phyloP scores from a whole-genome alignment of 2,329 filamentous ascomycete species.

The Cladophialophora immunda region DNA sequence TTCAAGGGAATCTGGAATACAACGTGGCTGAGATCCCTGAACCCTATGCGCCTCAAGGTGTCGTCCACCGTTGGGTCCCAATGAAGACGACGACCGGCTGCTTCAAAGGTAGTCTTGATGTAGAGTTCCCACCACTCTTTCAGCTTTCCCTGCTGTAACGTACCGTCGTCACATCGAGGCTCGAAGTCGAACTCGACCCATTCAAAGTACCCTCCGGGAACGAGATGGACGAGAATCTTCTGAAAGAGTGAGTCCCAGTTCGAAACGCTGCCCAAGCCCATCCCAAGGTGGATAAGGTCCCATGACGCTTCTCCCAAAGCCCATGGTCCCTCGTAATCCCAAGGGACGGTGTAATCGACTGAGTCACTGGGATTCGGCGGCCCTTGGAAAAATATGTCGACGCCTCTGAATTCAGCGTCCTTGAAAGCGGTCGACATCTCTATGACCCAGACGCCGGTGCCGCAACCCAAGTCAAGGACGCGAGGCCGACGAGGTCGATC shows the following conservation, averaged over 20 bases:
- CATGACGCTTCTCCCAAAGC: constrained; percentile 71
- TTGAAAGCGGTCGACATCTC: constrained; percentile 78
- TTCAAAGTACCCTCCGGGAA: constrained; percentile 81
- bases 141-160: constrained; percentile 56
- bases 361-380: constrained; percentile 73
- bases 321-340: constrained; percentile 84
- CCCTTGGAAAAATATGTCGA: constrained; percentile 70
- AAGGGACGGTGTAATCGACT: constrained; percentile 70
- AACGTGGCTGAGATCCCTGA: constrained; percentile 78
- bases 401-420: constrained; percentile 66
- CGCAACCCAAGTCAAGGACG: constrained; percentile 76
- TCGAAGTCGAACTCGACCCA: constrained; percentile 89
- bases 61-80: constrained; percentile 67
- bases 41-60: constrained; percentile 74
- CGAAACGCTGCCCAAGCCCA: constrained; percentile 78
- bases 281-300: constrained; percentile 84
- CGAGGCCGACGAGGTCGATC: constrained; percentile 46
- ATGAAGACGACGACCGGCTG: constrained; percentile 70
- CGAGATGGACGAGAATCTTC: constrained; percentile 76
- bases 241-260: constrained; percentile 79
- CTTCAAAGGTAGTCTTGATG: constrained; percentile 73
- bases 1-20: constrained; percentile 76
- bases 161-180: constrained; percentile 75
- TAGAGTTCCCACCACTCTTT: constrained; percentile 70
- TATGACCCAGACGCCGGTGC: constrained; percentile 91